Evolutionary conservation across 768 basidiomycete genomes (phyloP).

Genomic region (Cyclocybe cylindracea): DNA sequence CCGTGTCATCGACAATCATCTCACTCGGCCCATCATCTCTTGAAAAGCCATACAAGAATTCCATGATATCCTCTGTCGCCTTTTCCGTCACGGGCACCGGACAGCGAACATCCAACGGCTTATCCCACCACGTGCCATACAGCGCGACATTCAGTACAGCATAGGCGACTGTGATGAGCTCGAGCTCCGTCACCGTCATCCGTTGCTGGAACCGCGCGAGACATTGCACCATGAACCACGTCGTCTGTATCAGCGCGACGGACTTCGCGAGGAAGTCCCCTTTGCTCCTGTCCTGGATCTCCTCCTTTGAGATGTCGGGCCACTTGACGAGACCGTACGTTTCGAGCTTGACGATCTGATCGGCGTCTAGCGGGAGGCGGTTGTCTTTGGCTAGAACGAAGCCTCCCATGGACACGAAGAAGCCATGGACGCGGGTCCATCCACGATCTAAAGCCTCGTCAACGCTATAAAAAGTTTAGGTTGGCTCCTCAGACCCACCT

Average conservation of each 20-base stretch:
- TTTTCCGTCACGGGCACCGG: neutral
- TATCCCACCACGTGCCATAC: slow-evolving; percentile 33
- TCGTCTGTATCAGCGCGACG: slow-evolving; percentile 26
- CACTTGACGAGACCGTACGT: slow-evolving; percentile 6
- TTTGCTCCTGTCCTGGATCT: slow-evolving; percentile 23
- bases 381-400: slow-evolving; percentile 1
- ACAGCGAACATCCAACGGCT: slow-evolving; percentile 6
- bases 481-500: neutral
- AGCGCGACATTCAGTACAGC: slow-evolving; percentile 26
- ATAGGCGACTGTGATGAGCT: slow-evolving; percentile 33
- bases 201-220: slow-evolving; percentile 18
- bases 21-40: too few species aligned
- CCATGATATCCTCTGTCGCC: too few species aligned
- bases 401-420: slow-evolving; percentile 10
- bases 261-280: slow-evolving; percentile 31
- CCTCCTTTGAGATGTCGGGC: slow-evolving; percentile 11
- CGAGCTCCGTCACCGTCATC: slow-evolving; percentile 32
- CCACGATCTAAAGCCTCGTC: neutral
- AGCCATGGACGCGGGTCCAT: slow-evolving; percentile 7
- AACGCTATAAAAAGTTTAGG: neutral
- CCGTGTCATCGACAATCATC: too few species aligned
- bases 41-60: too few species aligned
- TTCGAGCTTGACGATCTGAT: slow-evolving; percentile 6
- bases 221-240: slow-evolving; percentile 33
- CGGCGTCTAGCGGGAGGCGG: neutral